A percentile compares a stretch with the other conserved stretches of the same genome.
These are phyloP conservation scores for Ogataea naganishii DNA, from an alignment of 805 yeast genomes.

Conservation along the genomic window DNA sequence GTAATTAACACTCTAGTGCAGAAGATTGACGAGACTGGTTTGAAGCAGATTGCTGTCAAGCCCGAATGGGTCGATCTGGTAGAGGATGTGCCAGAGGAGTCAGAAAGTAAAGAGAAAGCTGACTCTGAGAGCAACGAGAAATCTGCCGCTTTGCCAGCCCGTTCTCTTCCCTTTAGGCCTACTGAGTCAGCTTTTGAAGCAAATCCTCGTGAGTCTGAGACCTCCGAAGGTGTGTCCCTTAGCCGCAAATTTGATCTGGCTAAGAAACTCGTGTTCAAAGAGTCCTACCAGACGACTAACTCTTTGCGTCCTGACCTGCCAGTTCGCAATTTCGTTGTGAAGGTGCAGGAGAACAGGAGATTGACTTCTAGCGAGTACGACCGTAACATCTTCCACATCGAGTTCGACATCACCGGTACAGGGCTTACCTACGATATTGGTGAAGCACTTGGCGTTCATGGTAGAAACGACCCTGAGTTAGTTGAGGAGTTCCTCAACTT, in stretches of 20 bases:
- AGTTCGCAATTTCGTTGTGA: conserved; percentile 73
- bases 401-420: conserved; percentile 85
- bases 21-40: conserved; percentile 39
- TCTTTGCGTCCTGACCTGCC: conserved; percentile 86
- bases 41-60: conserved; percentile 28
- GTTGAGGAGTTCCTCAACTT: conserved; percentile 62
- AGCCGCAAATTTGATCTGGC: conserved; percentile 39
- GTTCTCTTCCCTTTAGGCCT: conserved; percentile 39
- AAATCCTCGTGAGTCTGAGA: conserved; percentile 46
- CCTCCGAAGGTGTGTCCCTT: conserved; percentile 32
- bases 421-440: conserved; percentile 90
- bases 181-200: conserved; percentile 59
- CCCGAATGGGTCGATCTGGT: conserved; percentile 21
- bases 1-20: conserved; percentile 60
- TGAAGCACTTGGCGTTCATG: conserved; percentile 94
- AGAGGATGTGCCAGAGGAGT: conserved; percentile 5
- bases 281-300: conserved; percentile 55
- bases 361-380: conserved; percentile 85
- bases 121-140: too few species aligned
- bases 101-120: conserved; percentile 8
- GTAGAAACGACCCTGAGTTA: conserved; percentile 60
- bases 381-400: conserved; percentile 94
- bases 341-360: conserved; percentile 85
- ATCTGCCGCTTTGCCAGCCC: conserved; percentile 13
- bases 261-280: conserved; percentile 69